Base-by-base conservation (phyloP, 2,329 filamentous ascomycete genomes). In the Camillea tinctor region DNA sequence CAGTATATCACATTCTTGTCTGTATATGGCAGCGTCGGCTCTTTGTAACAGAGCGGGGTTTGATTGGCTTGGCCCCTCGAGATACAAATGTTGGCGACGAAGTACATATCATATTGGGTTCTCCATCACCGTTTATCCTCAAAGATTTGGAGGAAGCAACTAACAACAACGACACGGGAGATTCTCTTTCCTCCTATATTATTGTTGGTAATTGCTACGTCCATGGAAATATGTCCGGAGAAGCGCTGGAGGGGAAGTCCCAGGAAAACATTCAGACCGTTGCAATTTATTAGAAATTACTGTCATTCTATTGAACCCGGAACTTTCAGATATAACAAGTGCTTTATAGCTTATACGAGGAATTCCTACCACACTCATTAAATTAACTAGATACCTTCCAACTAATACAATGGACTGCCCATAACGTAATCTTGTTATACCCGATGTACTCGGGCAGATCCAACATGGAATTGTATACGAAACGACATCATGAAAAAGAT, bases 191-290 rank as follows among this genome's bases (percentile, higher is more conserved):
- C 17, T 30, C 50, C 13, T 56, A 56, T 56, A 50, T 15, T 4
- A 48, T 62, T 4, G 24, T 62, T 1, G 60, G 60, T 7, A 57
- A 61, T 51, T 24, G 54, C 21, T 61, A 51, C 22, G n/a, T 59
- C 15, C 50, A 57, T 26, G 57, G 60, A 15, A 57, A 59, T 24
- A 62, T 62, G 60, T 51, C 59, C 23, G 57, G 60, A 2, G 54
- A 62, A 23, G 57, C 30, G 22, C 15, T 55, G 53, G 15, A 13
- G 7, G 36, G 11, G 7, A 13, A 40, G 36, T 8, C 36, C 6
- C 36, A 40, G 36, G 36, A 13, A 40, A 13, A 13, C 15, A 13
- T 13, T 40, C 7, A 13, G 36, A 40, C 36, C 36, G 15, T 40
- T 40, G 36, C 36, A 40, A 40, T 40, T 40, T 40, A 40, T 40